Conservation (phyloP, 805 yeast genomes). For the Schizosaccharomyces lindneri region DNA sequence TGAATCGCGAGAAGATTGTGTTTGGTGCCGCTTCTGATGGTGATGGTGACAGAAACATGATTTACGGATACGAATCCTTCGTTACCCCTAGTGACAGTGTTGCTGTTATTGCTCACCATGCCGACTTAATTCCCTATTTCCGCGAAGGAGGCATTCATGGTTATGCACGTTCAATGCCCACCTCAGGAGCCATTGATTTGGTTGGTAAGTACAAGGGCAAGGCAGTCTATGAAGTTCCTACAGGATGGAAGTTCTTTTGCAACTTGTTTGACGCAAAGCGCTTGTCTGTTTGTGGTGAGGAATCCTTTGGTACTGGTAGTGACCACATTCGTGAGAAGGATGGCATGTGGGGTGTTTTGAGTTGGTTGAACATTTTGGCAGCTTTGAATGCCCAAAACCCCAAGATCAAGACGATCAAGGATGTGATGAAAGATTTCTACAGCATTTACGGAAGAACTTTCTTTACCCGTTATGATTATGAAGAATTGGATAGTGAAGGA, state of each 20-base stretch:
- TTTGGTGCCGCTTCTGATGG: constrained; percentile 99
- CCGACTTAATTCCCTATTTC: constrained; percentile 74
- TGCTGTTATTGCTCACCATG: constrained; percentile 83
- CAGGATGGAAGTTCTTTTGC: constrained; percentile 98
- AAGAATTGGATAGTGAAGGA: constrained; percentile 50
- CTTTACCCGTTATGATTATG: constrained; percentile 88
- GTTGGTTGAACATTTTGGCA: constrained; percentile 90
- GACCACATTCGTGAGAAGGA: constrained; percentile 94
- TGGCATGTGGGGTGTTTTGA: constrained; percentile 91
- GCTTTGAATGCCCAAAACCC: constrained; percentile 36
- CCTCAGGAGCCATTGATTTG: constrained; percentile 76
- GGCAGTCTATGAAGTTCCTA: constrained; percentile 77
- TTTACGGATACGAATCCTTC: constrained; percentile 80
- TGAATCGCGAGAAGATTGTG: constrained; percentile 57
- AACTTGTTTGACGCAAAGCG: constrained; percentile 81
- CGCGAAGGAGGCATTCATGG: constrained; percentile 66
- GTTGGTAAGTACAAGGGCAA: constrained; percentile 63
- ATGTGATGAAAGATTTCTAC: constrained; percentile 76
- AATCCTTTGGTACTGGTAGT: constrained; percentile 93
- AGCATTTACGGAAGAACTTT: constrained; percentile 81
- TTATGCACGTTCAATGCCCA: constrained; percentile 92
- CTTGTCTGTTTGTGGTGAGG: constrained; percentile 92
- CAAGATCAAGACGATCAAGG: constrained; percentile 37
- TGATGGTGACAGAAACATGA: constrained; percentile 97
- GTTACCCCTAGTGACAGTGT: constrained; percentile 97